Base-by-base conservation (phyloP, 148 eudicot species). In the Rhododendron molle region DNA sequence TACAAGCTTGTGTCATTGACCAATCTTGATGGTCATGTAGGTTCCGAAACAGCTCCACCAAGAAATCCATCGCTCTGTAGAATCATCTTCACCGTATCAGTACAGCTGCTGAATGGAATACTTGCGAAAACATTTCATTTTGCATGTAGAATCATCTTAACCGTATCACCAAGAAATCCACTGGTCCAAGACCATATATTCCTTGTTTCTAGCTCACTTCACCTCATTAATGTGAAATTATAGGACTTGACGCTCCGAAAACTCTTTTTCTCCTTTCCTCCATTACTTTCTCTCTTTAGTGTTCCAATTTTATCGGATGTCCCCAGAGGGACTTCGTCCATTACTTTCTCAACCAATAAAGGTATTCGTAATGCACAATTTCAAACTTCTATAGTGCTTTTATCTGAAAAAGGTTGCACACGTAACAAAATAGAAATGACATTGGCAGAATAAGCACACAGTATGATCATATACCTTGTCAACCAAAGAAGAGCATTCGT, bases 401-500 rank as follows among this genome's bases (percentile, higher is more conserved):
- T 74, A 74, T 38, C 78, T 74, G 3, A 74, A 20, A 18, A 73
- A 8, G 28, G 47, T 40, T 44, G 28, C 32, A 77, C 18, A 77
- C 0, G 18, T 28, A 21, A 36, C 16, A 23, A 21, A 77, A 43
- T 23, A 43, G 28, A 77, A 77, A 43, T 43, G 30, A 43, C 49
- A 77, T 21, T 15, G 80, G 49, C 16, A 8, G 80, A 40, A 40
- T 44, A 77, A 9, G 52, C 80, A 21, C 28, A 10, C 23, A 23
- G 46, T 44, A 38, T 58, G 43, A 2, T 38, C 44, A 76, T 21
- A 56, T 80, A 96, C 99, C 99, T 94, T 69, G 98, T 95, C 86
- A 97, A 85, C 99, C 99, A 96, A 72, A 97, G 98, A 83, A 97
- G 94, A 80, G 96, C 99, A 84, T 95, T 95, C 28, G 98, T 95